Percentiles rank a stretch among this genome's conserved stretches.
These are phyloP conservation scores for Suhomyces taliae DNA, from an alignment of 1,139 yeast genomes.

Conservation along the genomic window DNA sequence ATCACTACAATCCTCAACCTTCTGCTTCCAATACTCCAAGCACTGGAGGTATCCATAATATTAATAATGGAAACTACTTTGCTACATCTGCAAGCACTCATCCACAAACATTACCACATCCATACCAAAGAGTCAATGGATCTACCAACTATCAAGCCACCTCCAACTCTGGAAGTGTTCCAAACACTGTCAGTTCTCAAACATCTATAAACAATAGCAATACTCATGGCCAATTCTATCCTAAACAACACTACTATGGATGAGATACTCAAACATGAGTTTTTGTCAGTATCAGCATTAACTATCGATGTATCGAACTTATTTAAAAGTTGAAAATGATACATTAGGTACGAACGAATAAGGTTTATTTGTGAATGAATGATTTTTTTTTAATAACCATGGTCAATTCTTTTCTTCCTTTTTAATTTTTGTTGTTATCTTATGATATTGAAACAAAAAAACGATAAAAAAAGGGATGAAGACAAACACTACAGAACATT, in stretches of 20 bases:
- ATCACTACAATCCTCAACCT: neutral
- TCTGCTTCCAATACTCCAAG: neutral
- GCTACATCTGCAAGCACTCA: conserved; percentile 11
- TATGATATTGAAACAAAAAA: too few species aligned
- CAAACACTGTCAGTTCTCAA: conserved; percentile 5
- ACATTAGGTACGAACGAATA: too few species aligned
- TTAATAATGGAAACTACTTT: conserved; percentile 8
- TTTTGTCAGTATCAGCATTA: too few species aligned
- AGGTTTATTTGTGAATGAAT: too few species aligned
- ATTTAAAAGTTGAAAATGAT: too few species aligned
- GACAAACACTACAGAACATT: neutral
- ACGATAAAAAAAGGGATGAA: too few species aligned
- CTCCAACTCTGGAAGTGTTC: conserved; percentile 1
- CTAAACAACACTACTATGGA: conserved; percentile 16
- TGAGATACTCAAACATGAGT: neutral
- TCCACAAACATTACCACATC: conserved; percentile 15
- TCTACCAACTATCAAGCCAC: neutral
- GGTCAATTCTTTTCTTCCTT: conserved; percentile 10
- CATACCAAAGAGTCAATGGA: conserved; percentile 12
- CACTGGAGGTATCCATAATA: conserved; percentile 1
- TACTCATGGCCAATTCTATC: conserved; percentile 12
- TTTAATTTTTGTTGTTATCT: neutral
- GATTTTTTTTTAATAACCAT: conserved; percentile 2
- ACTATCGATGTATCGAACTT: too few species aligned
- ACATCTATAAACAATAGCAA: conserved; percentile 5